These are phyloP conservation scores for Gaeumannomyces tritici DNA, from an alignment of 2,329 filamentous ascomycete genomes.

Conservation along the genomic window DNA sequence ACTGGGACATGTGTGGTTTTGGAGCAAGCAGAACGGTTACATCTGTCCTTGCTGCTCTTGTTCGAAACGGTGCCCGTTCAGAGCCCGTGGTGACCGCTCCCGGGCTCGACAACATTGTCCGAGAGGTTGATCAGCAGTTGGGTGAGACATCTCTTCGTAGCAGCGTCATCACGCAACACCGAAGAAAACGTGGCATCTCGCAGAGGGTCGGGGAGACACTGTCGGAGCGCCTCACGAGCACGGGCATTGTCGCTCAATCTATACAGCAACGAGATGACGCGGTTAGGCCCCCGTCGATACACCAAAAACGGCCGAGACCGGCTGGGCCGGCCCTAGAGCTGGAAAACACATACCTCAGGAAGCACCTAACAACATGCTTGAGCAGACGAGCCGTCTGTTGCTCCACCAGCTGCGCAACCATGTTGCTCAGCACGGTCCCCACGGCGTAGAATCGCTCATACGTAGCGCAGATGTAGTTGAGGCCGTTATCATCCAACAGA, in stretches of 20 bases:
- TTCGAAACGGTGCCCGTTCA: background rate
- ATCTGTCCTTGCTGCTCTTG: background rate
- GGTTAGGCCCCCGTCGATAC: too few relatives aligned
- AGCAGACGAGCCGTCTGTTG: conserved; percentile 92
- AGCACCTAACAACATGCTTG: conserved; percentile 96
- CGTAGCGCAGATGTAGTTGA: conserved; percentile 97
- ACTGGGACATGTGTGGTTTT: background rate
- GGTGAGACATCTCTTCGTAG: conserved; percentile 94
- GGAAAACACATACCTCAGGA: conserved; percentile 63
- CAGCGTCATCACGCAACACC: conserved; percentile 90
- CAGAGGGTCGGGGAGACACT: conserved; percentile 97
- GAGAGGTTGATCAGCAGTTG: conserved; percentile 94
- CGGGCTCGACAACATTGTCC: conserved; percentile 62
- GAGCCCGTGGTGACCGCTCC: conserved; percentile 13
- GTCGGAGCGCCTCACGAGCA: conserved; percentile 85
- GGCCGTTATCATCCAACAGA: conserved; percentile 85
- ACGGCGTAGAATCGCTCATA: conserved; percentile 98
- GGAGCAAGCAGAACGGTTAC: background rate
- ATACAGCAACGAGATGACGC: background rate
- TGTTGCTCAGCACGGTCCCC: conserved; percentile 93
- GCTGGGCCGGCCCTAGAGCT: too few relatives aligned
- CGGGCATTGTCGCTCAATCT: conserved; percentile 94
- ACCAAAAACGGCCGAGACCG: background rate
- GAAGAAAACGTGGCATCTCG: conserved; percentile 95
- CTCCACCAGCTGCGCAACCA: conserved; percentile 96